Conservation (phyloP, 2,329 filamentous ascomycete genomes). For the Ophiocordyceps australis region DNA sequence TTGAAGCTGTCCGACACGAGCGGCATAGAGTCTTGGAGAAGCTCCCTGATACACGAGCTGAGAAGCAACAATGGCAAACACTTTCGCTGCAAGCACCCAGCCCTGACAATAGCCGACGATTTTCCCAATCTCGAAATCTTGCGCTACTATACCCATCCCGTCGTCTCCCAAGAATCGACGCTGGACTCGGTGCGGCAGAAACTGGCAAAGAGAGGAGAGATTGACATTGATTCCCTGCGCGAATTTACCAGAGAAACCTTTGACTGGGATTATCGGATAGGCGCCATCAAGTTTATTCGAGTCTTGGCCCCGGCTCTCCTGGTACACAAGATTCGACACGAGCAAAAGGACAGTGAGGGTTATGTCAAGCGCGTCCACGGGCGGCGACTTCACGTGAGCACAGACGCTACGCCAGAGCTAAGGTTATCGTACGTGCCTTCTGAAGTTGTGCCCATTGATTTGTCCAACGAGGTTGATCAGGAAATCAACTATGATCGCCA, state of each 20-base stretch:
- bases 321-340: constrained; percentile 30
- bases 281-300: constrained; percentile 70
- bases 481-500: constrained; percentile 29
- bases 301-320: constrained; percentile 64
- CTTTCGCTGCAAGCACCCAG: constrained; percentile 61
- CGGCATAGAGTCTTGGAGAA: constrained; percentile 52
- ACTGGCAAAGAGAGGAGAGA: constrained; percentile 6
- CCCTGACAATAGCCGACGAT: constrained; percentile 54
- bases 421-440: constrained; percentile 62
- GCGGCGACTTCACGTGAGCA: constrained; percentile 51
- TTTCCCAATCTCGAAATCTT: constrained; percentile 72
- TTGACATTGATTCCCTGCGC: constrained; percentile 35
- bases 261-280: constrained; percentile 64
- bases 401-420: constrained; percentile 59
- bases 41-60: constrained; percentile 55
- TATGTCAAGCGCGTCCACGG: constrained; percentile 50
- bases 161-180: constrained; percentile 49
- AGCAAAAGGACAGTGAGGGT: constrained; percentile 11
- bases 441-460: constrained; percentile 59
- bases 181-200: constrained; percentile 9
- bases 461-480: constrained; percentile 53
- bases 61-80: constrained; percentile 66
- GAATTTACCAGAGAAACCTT: constrained; percentile 65
- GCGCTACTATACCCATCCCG: constrained; percentile 74
- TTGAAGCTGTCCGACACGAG: constrained; percentile 39